These are phyloP conservation scores for Amphirosellinia nigrospora DNA, from an alignment of 495 filamentous ascomycete species.

Conservation along the genomic window DNA sequence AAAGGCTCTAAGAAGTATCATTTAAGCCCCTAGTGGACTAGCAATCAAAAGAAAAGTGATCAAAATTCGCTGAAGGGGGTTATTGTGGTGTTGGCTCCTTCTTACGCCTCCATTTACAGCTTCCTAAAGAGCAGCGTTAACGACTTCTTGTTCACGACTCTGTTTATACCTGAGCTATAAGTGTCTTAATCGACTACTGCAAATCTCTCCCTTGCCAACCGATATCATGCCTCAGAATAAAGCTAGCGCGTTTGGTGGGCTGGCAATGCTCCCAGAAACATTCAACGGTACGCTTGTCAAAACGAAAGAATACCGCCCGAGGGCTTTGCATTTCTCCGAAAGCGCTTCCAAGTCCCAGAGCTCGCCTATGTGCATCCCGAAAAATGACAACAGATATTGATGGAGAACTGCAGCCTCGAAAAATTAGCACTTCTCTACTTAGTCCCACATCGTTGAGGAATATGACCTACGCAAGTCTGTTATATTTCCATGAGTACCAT, in stretches of 20 bases:
- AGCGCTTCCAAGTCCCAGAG: slow-evolving; percentile 4
- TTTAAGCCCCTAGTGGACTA: neutral
- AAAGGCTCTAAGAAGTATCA: neutral
- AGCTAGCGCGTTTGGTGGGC: slow-evolving; percentile 8
- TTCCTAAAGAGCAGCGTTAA: no score
- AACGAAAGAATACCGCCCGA: neutral
- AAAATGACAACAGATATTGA: neutral
- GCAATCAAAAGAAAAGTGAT: no score
- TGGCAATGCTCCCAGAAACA: neutral
- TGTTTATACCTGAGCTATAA: neutral
- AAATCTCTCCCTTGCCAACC: neutral
- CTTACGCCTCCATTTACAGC: neutral
- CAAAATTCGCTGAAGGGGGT: no score
- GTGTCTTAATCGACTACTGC: neutral
- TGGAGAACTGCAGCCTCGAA: neutral
- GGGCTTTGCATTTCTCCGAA: slow-evolving; percentile 1
- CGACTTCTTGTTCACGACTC: neutral
- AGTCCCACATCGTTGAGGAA: neutral
- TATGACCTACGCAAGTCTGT: neutral
- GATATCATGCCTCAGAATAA: neutral
- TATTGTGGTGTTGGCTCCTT: neutral
- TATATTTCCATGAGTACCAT: neutral
- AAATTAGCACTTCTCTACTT: neutral
- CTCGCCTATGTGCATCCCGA: slow-evolving; percentile 7
- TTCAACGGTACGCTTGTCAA: slow-evolving; percentile 7